phyloP scores from a whole-genome alignment of 805 yeast genomes.

The Candida alai region DNA sequence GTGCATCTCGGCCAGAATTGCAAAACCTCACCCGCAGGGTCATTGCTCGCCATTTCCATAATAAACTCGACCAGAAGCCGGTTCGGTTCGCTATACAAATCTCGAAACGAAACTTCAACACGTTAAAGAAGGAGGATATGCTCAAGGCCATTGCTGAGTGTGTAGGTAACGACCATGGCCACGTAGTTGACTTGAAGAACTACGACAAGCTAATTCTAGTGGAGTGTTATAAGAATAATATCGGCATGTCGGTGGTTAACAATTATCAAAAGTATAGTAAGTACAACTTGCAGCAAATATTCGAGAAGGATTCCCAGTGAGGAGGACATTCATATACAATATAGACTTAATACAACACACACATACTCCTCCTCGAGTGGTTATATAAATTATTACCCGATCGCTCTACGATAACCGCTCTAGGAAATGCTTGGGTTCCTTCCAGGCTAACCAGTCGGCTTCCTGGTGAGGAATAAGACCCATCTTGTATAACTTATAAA shows the following conservation, averaged over 20 bases:
- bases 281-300: conserved; percentile 81
- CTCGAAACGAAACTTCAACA: conserved; percentile 71
- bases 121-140: conserved; percentile 66
- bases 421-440: conserved; percentile 33
- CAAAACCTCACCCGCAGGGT: conserved; percentile 54
- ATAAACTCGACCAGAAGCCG: conserved; percentile 34
- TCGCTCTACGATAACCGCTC: conserved; percentile 8
- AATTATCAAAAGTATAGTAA: conserved; percentile 59
- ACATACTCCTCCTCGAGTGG: too few species aligned
- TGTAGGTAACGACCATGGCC: conserved; percentile 69
- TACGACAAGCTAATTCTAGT: conserved; percentile 77
- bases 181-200: conserved; percentile 73
- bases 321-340: too few species aligned
- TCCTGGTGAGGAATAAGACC: conserved; percentile 84
- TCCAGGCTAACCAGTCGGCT: conserved; percentile 94
- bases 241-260: conserved; percentile 83
- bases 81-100: conserved; percentile 76
- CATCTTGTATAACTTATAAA: conserved; percentile 83
- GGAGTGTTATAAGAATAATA: conserved; percentile 82
- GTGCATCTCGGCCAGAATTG: conserved; percentile 68
- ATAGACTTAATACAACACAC: too few species aligned
- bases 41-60: conserved; percentile 67
- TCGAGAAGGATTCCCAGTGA: conserved; percentile 34
- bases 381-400: not conserved
- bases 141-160: conserved; percentile 66